phyloP scores from a whole-genome alignment of 2,329 filamentous ascomycete species.

The Emmonsiellopsis sp. region DNA sequence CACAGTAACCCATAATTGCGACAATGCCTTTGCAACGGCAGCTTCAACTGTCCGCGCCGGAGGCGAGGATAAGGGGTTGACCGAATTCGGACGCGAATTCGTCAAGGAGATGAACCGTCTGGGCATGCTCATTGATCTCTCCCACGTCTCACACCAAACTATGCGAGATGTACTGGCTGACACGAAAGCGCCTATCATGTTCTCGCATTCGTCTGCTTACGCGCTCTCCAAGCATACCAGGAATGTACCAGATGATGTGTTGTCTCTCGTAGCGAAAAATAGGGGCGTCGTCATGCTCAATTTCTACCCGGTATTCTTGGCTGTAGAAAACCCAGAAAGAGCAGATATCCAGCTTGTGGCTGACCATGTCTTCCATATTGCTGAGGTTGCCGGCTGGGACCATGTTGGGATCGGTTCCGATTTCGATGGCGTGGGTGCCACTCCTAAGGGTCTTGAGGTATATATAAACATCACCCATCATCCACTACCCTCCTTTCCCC shows the following conservation, averaged over 20 bases:
- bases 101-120: slow-evolving; percentile 21
- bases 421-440: slow-evolving; percentile 23
- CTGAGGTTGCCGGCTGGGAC: slow-evolving; percentile 21
- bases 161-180: slow-evolving; percentile 17
- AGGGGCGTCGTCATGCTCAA: slow-evolving; percentile 34
- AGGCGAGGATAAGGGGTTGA: slow-evolving; percentile 15
- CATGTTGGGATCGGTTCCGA: slow-evolving; percentile 29
- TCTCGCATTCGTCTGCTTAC: slow-evolving; percentile 16
- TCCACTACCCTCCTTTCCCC: no score
- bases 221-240: slow-evolving; percentile 23
- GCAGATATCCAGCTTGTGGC: slow-evolving; percentile 28
- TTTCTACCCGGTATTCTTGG: slow-evolving; percentile 27
- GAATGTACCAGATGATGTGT: slow-evolving; percentile 35
- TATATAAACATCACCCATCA: neutral
- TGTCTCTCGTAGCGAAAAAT: slow-evolving; percentile 27
- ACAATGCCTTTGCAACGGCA: slow-evolving; percentile 21
- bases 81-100: slow-evolving; percentile 14
- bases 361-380: slow-evolving; percentile 30
- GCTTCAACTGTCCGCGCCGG: slow-evolving; percentile 15
- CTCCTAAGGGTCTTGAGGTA: slow-evolving; percentile 18
- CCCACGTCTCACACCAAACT: slow-evolving; percentile 18
- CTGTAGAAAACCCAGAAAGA: slow-evolving; percentile 19
- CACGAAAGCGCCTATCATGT: slow-evolving; percentile 18
- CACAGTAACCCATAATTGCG: slow-evolving; percentile 21
- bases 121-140: slow-evolving; percentile 21